These are phyloP conservation scores for Leptographium galeiforme DNA, from an alignment of 2,329 filamentous ascomycete species.

Conservation along the genomic window DNA sequence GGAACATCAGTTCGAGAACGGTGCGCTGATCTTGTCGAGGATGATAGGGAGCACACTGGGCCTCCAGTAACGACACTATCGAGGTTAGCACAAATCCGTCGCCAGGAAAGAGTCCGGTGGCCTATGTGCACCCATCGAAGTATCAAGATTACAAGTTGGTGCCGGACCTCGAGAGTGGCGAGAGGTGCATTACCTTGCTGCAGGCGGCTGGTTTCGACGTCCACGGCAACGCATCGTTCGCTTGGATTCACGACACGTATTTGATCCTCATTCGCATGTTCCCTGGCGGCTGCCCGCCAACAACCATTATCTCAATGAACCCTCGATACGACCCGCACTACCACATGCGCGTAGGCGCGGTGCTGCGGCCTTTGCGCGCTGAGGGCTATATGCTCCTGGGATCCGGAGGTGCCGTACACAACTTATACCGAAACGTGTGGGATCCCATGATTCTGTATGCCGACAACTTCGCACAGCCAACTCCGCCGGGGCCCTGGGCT, in stretches of 20 bases:
- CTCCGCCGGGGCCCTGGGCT: constrained; percentile 44
- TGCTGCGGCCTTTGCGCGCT: constrained; percentile 40
- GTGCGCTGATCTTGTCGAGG: neutral
- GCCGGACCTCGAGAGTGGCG: constrained; percentile 40
- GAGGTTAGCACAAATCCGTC: constrained; percentile 47
- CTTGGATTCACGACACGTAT: constrained; percentile 63
- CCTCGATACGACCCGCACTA: constrained; percentile 25
- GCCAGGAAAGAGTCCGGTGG: constrained; percentile 49
- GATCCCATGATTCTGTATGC: constrained; percentile 47
- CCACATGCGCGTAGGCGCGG: constrained; percentile 39
- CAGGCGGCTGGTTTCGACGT: constrained; percentile 38
- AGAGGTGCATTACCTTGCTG: constrained; percentile 36
- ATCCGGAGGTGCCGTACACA: constrained; percentile 52
- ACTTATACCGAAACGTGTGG: constrained; percentile 56
- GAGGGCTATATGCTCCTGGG: constrained; percentile 41
- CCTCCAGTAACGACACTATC: constrained; percentile 38
- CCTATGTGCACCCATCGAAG: constrained; percentile 52
- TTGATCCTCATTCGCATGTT: constrained; percentile 60
- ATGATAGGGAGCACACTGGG: constrained; percentile 51
- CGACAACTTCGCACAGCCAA: constrained; percentile 48
- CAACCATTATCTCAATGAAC: constrained; percentile 36
- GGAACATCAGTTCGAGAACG: too few species aligned
- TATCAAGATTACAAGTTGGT: constrained; percentile 49
- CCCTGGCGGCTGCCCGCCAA: constrained; percentile 48
- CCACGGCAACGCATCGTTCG: constrained; percentile 38